Base-by-base conservation (phyloP, 345 rosid species). In the Eucalyptus coolabah region DNA sequence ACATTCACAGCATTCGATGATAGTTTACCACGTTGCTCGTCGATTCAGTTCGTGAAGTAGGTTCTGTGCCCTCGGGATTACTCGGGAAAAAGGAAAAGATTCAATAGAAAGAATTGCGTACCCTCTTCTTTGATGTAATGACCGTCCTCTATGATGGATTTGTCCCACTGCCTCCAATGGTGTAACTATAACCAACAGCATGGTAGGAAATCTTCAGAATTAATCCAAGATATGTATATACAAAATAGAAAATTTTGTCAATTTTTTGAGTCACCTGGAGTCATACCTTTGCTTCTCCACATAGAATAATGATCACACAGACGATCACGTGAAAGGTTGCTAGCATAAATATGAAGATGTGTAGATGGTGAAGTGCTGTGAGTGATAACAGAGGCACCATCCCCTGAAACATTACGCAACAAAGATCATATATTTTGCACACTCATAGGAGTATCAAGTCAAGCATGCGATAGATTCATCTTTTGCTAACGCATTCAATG, bases 151-250 rank as follows among this genome's bases (percentile, higher is more conserved):
- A 89, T 85, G 56, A 93, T 93, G 9, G 91, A 86, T 87, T 93
- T 94, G 91, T 97, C 99, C 99, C 98, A 96, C 60, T 54, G 89
- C 90, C 95, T 96, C 99, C 99, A 97, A 82, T 94, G 95, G 40
- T 92, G 93, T 50, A 96, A 95, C 99, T 97, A 72, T 6, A 32
- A 11, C 32, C 42, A 65, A 65, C 37, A n/a, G 77, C 77, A 65
- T n/a, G 77, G 77, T 65, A 65, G 19, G 21, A 65, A 53, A 42
- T 42, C 42, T 18, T 15, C 86, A 45, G 49, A 44, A 85, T 17
- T 17, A 47, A 60, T 12, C 37, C 77, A 65, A 30, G 10, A 14
- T 7, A 65, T n/a, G 37, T 14, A 65, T 65, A n/a, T 65, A 14
- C 77, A n/a, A 65, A 65, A 65, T n/a, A 15, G 77, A 65, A 65